Base-by-base conservation (phyloP, 208 protist genomes). In the Leishmania gerbilli region DNA sequence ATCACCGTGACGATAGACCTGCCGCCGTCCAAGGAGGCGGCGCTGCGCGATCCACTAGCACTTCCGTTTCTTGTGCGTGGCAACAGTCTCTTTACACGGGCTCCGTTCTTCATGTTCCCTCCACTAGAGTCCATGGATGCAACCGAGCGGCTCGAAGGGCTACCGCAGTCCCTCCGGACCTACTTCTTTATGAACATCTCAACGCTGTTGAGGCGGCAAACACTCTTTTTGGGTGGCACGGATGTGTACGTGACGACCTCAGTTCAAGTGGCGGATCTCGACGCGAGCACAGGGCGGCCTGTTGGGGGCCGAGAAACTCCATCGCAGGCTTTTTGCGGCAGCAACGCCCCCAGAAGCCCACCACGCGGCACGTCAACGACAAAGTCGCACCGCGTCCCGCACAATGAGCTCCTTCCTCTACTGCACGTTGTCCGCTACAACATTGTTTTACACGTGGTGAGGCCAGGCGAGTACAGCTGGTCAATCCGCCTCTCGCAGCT, bases 131-230 rank as follows among this genome's bases (percentile, higher is more conserved):
- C 79, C 1, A 51, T 21, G 53, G 37, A 77, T 1, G 68, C 76
- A 15, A 42, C 72, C 17, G 55, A 53, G 42, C 37, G 80, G 69
- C 79, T 79, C 37, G 71, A 55, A 34, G 75, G 55, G 31, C 13
- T 83, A 37, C 76, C 79, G 11, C 80, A 79, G 13, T 56, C 49
- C 0, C n/a, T 84, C 47, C 85, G 83, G 9, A 82, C 88, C 24
- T 77, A 89, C 53, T 96, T 91, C 74, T 94, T 95, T 74, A 91
- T 92, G 87, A 92, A 93, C 78, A 76, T 96, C 21, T 94, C 93
- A 15, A 88, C 89, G 21, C 77, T 96, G 45, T 84, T 96, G 74
- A 84, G 90, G n/a, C 84, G 89, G 0, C 87, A 88, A 71, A 79
- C 85, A n/a, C 84, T 96, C 6, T 71, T 83, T 40, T 72, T 88